phyloP scores from a whole-genome alignment of 148 eudicot genomes.

The Cornus florida region DNA sequence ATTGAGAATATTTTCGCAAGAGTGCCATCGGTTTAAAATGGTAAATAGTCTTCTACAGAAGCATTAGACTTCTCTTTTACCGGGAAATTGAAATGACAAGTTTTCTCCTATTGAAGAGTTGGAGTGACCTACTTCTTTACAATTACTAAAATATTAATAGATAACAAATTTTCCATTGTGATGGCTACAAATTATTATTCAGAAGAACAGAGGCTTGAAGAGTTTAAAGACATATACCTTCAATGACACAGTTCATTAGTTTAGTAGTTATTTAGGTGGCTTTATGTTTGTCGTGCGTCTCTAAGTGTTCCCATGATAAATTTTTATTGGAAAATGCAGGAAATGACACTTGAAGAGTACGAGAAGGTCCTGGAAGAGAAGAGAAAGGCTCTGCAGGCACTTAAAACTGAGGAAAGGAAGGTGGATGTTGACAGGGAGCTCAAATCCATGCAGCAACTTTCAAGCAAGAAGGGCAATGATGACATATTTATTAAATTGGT shows the following conservation, averaged over 20 bases:
- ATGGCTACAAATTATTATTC: not conserved
- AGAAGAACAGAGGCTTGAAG: not conserved
- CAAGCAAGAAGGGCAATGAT: slow-evolving; percentile 69
- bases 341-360: slow-evolving; percentile 94
- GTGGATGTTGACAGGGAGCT: slow-evolving; percentile 70
- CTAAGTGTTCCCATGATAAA: not conserved
- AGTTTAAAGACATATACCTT: not conserved
- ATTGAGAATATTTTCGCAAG: not conserved
- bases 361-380: slow-evolving; percentile 83
- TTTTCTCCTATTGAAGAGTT: too few species aligned
- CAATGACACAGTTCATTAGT: not conserved
- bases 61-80: not conserved
- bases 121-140: too few species aligned
- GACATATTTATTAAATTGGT: slow-evolving; percentile 79
- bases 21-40: not conserved
- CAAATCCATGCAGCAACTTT: slow-evolving; percentile 73
- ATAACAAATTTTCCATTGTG: not conserved
- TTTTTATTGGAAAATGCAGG: slow-evolving; percentile 32
- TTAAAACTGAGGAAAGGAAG: slow-evolving; percentile 75
- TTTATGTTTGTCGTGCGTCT: slow-evolving; percentile 1
- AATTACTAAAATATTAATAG: too few species aligned
- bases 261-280: not conserved
- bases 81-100: too few species aligned
- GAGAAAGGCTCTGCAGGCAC: slow-evolving; percentile 66
- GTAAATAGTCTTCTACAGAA: not conserved